Base-by-base conservation (phyloP, 805 yeast species). In the Saccharomycopsis microspora region DNA sequence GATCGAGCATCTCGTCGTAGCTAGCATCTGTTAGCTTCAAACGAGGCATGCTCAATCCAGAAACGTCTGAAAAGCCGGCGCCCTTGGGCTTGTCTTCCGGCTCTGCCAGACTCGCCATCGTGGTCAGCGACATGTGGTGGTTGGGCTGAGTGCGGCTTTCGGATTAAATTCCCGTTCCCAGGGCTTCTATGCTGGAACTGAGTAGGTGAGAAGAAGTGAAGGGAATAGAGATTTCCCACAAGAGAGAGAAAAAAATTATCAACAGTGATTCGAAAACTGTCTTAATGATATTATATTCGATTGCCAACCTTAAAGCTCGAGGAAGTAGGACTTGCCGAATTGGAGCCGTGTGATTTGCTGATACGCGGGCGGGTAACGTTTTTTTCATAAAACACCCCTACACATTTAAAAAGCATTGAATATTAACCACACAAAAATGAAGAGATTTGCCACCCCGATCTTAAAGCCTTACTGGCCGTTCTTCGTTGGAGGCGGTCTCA, bases 401-500 rank as follows among this genome's bases (percentile, higher is more conserved):
- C 19, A 19, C 19, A 19, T 19, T 19, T 19, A 19, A 19, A 19
- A 19, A 19, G 19, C 19, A 19, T 19, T 19, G 19, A 19, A 19
- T 19, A 19, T 19, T 19, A 19, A 19, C 19, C 19, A 19, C 19
- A 19, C 19, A 19, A 44, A 33, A 36, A 50, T 66, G 56, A 67
- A 67, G 61, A 69, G 68, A 63, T 70, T 64, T 58, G 62, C 70
- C 40, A 67, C 73, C 40, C 74, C 74, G 44, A 50, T 70, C 45
- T 51, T 69, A 47, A 85, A 83, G 69, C 76, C 78, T 64, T 79
- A 75, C 76, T 86, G 95, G 95, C 95, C 95, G 63, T 82, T 85
- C 67, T 83, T 83, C 60, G 79, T 76, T 62, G 94, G 93, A 64
- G 88, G 90, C 49, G 82, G 70, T 57, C 62, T 78, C 57, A 78